Conservation (phyloP, 2,329 filamentous ascomycete genomes). For the Colletotrichum orchidophilum region DNA sequence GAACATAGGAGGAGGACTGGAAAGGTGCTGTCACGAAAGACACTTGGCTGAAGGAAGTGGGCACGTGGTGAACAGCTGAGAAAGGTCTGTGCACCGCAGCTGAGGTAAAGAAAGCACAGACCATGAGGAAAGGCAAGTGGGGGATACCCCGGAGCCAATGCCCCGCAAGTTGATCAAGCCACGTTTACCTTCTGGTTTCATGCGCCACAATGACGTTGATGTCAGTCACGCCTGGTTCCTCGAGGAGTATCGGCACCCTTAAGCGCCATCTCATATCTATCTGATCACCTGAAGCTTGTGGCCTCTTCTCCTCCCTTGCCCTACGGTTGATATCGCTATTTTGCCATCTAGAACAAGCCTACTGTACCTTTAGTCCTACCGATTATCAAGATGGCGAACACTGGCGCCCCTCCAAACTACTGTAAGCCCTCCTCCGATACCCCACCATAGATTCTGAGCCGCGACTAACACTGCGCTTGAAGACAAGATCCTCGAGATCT, state of each 20-base stretch:
- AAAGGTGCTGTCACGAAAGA: too few relatives aligned
- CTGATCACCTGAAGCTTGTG: slow-evolving; percentile 4
- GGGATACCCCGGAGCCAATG: background rate
- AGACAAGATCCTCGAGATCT: slow-evolving; percentile 80
- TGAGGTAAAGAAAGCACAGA: background rate
- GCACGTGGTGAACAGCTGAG: background rate
- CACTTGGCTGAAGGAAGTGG: background rate
- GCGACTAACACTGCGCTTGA: slow-evolving; percentile 35
- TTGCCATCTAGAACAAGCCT: background rate
- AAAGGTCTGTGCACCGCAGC: too few relatives aligned
- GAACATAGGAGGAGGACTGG: too few relatives aligned
- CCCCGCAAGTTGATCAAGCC: slow-evolving; percentile 37
- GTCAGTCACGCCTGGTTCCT: slow-evolving; percentile 12
- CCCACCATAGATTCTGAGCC: background rate
- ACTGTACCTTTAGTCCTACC: background rate
- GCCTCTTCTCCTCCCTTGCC: background rate
- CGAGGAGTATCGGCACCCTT: background rate
- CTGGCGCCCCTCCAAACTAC: slow-evolving; percentile 63
- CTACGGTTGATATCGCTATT: background rate
- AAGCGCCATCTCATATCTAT: background rate
- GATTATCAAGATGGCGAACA: slow-evolving; percentile 23
- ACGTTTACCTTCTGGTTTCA: slow-evolving; percentile 36
- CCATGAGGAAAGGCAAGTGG: background rate
- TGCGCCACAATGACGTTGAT: slow-evolving; percentile 56
- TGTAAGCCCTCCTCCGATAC: slow-evolving; percentile 52